Percentiles rank a stretch among this genome's conserved stretches.
Conservation (phyloP, 306 rosid species). For the Cucurbita pepo region DNA sequence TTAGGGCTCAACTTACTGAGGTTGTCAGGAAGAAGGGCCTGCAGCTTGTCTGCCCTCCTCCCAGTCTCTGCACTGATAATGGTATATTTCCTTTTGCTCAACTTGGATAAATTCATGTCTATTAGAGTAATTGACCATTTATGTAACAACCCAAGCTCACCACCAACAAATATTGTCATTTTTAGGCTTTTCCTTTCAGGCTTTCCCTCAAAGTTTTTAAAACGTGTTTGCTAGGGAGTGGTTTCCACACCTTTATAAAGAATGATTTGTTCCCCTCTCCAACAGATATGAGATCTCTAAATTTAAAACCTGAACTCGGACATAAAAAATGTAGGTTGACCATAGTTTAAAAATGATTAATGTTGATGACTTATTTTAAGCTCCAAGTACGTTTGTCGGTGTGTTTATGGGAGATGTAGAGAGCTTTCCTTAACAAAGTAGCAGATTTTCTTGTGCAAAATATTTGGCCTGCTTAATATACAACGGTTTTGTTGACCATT, state of each 20-base stretch:
- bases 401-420: not conserved
- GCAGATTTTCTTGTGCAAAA: not conserved
- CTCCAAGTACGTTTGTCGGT: not conserved
- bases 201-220: no score
- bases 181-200: no score
- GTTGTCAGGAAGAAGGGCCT: slow-evolving; percentile 52
- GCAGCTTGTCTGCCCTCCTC: slow-evolving; percentile 87
- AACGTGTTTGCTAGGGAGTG: no score
- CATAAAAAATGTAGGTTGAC: not conserved
- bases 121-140: not conserved
- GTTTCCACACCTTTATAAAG: no score
- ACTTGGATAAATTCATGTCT: not conserved
- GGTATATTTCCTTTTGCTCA: slow-evolving; percentile 34
- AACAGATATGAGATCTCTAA: no score
- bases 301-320: not conserved
- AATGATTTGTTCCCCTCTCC: no score
- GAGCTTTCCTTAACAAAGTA: not conserved
- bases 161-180: no score
- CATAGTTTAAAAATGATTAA: not conserved
- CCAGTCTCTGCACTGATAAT: slow-evolving; percentile 86
- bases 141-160: no score
- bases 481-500: not conserved
- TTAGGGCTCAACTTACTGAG: slow-evolving; percentile 56
- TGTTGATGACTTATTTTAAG: not conserved
- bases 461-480: not conserved